Base-by-base conservation (phyloP, 1,284 basidiomycete genomes). In the Inonotus obliquus region DNA sequence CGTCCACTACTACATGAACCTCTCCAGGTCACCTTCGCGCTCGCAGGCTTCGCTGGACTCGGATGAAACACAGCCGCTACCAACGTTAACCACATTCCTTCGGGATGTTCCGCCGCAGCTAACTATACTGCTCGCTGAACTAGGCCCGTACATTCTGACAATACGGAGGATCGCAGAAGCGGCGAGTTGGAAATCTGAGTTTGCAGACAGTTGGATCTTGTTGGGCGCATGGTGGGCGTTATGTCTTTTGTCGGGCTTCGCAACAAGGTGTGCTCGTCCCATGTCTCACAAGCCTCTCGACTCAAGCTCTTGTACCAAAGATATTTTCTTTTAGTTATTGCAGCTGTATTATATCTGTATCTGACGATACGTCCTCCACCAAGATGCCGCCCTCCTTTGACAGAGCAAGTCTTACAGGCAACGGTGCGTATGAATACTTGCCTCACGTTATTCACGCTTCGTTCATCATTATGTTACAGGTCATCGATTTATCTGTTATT, bases 211-310 rank as follows among this genome's bases (percentile, higher is more conserved):
- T 65, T 89, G 83, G 77, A 80, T 93, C 1, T 72, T 82, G 0
- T 72, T 95, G 29, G 85, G 79, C 0, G 71, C 71, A 0, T 93
- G 91, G 91, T 95, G 92, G 90, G 81, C 81, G 0, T 37, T 85
- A n/a, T 92, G 90, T 73, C 76, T 94, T 44, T 77, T 87, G 27
- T 75, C 82, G 1, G 79, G 81, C 23, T 73, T 76, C 17, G 76
- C 76, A 6, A 74, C 91, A 66, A 81, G 80, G 87, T 89, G 54
- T 56, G 23, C 47, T 7, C 23, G 44, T 52, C 32, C 10, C 39
- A 38, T 23, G 29, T 38, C 35, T 27, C 53, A 48, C 52, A 45
- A 63, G 11, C 60, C 51, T 11, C 54, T 54, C 51, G 57, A 52
- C 19, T 63, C 17, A 19, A 14, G 21, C 23, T 48, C 65, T 35